Conservation (phyloP, 1,139 yeast genomes). For the Meyerozyma guilliermondii region DNA sequence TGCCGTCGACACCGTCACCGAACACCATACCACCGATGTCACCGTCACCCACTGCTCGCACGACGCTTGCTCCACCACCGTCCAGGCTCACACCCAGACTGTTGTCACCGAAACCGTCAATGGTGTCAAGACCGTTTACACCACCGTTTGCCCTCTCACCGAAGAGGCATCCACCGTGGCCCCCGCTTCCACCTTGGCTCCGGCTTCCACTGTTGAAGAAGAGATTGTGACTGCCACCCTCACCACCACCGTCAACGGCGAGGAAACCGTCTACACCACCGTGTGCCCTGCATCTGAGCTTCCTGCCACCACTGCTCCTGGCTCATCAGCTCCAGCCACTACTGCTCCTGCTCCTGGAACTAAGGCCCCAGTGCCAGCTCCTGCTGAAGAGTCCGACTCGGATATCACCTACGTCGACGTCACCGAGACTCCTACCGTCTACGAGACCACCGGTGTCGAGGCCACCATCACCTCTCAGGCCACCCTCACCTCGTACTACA, state of each 20-base stretch:
- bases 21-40: slow-evolving; percentile 28
- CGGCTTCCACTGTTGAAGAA: slow-evolving; percentile 4
- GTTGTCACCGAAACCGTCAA: slow-evolving; percentile 14
- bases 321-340: slow-evolving; percentile 7
- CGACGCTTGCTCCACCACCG: slow-evolving; percentile 23
- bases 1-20: slow-evolving; percentile 26
- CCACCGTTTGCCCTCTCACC: slow-evolving; percentile 13
- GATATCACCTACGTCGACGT: slow-evolving; percentile 15
- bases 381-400: slow-evolving; percentile 10
- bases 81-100: slow-evolving; percentile 8
- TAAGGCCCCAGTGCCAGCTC: slow-evolving; percentile 4
- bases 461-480: slow-evolving; percentile 30
- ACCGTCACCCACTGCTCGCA: slow-evolving; percentile 42
- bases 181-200: slow-evolving; percentile 6
- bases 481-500: slow-evolving; percentile 24
- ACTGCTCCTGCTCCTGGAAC: slow-evolving; percentile 6
- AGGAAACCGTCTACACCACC: slow-evolving; percentile 16
- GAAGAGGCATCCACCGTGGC: slow-evolving; percentile 8
- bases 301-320: slow-evolving; percentile 9
- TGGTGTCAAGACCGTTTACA: slow-evolving; percentile 14
- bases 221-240: slow-evolving; percentile 3
- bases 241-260: slow-evolving; percentile 13
- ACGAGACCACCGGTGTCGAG: slow-evolving; percentile 32
- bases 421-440: slow-evolving; percentile 29
- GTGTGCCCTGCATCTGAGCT: slow-evolving; percentile 15